These are phyloP conservation scores for Austroboletus sp. DNA, from an alignment of 1,284 basidiomycete genomes.

Conservation along the genomic window DNA sequence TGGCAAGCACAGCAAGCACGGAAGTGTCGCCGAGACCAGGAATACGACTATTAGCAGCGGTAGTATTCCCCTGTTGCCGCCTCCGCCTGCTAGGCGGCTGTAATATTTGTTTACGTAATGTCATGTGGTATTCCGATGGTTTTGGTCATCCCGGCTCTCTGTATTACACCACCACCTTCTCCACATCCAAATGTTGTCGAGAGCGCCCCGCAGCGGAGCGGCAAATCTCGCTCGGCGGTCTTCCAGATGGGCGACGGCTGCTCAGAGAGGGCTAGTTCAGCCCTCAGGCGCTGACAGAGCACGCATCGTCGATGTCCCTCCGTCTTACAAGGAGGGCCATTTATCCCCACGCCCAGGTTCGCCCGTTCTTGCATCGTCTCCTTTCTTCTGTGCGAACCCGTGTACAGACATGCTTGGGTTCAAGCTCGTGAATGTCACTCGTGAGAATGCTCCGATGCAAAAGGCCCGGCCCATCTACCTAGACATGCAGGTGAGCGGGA, in stretches of 20 bases:
- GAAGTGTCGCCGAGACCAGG: conserved; percentile 22
- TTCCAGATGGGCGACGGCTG: conserved; percentile 15
- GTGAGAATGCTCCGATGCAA: conserved; percentile 55
- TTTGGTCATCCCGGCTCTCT: conserved; percentile 6
- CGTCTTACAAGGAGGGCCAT: conserved; percentile 62
- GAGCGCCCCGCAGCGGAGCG: conserved; percentile 20
- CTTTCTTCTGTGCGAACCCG: not conserved
- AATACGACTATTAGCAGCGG: conserved; percentile 23
- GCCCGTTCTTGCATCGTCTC: conserved; percentile 12
- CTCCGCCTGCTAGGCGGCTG: conserved; percentile 52
- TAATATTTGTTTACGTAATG: conserved; percentile 19
- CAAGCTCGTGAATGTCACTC: conserved; percentile 66
- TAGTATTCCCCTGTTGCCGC: conserved; percentile 63
- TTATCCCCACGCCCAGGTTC: conserved; percentile 67
- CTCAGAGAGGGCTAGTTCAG: conserved; percentile 54
- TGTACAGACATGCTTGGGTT: conserved; percentile 81
- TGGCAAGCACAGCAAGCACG: conserved; percentile 47
- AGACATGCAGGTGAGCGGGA: conserved; percentile 74
- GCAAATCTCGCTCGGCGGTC: conserved; percentile 14
- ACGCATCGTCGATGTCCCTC: conserved; percentile 70
- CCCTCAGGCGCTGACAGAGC: conserved; percentile 74
- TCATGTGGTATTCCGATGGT: not conserved
- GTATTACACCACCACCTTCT: conserved; percentile 9
- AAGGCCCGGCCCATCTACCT: conserved; percentile 87
- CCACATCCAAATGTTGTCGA: conserved; percentile 30